Percentiles rank a stretch among this genome's conserved stretches.
phyloP scores from a whole-genome alignment of 371 early-diverging fungal species.

The Syncephalis plumigaleata region DNA sequence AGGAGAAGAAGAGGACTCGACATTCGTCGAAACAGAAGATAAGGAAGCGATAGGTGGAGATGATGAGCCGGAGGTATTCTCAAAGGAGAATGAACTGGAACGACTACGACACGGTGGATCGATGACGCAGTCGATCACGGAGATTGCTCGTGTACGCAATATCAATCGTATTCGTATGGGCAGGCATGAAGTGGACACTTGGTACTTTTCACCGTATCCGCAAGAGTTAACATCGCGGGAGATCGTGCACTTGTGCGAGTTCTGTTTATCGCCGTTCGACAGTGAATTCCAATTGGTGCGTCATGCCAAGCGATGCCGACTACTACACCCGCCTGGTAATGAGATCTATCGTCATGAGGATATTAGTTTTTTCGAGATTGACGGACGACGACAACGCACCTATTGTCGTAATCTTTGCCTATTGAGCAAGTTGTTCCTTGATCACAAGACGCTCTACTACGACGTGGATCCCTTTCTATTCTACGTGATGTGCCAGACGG shows the following conservation, averaged over 20 bases:
- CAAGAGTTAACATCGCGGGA: conserved; percentile 53
- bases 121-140: conserved; percentile 86
- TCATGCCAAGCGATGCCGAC: conserved; percentile 61
- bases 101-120: conserved; percentile 78
- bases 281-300: conserved; percentile 39
- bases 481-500: conserved; percentile 81
- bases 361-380: conserved; percentile 84
- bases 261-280: conserved; percentile 72
- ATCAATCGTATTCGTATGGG: conserved; percentile 88
- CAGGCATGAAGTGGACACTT: conserved; percentile 82
- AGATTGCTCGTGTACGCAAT: conserved; percentile 88
- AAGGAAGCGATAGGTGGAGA: conserved; percentile 16
- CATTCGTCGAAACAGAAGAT: conserved; percentile 9
- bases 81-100: conserved; percentile 85
- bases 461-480: conserved; percentile 99
- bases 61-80: conserved; percentile 14
- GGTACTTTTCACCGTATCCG: conserved; percentile 97
- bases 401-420: conserved; percentile 86
- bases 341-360: conserved; percentile 80
- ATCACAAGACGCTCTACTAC: conserved; percentile 99
- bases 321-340: conserved; percentile 88
- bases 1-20: conserved; percentile 10
- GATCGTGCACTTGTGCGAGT: conserved; percentile 83
- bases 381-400: conserved; percentile 72
- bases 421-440: conserved; percentile 92